phyloP scores from a whole-genome alignment of 208 protist genomes.

The Leishmania braziliensis region DNA sequence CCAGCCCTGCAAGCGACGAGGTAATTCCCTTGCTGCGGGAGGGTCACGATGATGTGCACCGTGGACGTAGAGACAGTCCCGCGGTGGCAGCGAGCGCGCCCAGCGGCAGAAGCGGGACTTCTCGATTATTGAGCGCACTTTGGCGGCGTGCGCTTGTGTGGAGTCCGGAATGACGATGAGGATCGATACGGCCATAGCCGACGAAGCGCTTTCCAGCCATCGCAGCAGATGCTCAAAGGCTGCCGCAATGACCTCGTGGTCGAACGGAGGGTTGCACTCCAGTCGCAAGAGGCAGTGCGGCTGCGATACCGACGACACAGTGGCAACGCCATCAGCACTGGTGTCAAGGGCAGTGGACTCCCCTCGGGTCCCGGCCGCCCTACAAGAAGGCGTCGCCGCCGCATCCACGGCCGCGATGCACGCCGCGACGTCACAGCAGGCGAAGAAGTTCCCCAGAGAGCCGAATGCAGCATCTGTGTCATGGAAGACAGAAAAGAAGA shows the following conservation, averaged over 20 bases:
- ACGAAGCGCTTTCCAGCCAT: constrained; percentile 16
- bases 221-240: constrained; percentile 35
- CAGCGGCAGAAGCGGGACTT: constrained; percentile 39
- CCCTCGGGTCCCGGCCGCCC: neutral
- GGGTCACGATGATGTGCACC: constrained; percentile 29
- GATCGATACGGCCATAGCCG: constrained; percentile 20
- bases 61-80: constrained; percentile 33
- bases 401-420: constrained; percentile 15
- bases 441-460: constrained; percentile 48
- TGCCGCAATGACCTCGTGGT: constrained; percentile 43
- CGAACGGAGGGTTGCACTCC: constrained; percentile 51
- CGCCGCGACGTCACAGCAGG: constrained; percentile 6
- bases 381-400: neutral
- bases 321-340: neutral
- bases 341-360: neutral
- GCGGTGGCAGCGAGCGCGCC: constrained; percentile 21
- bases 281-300: constrained; percentile 17
- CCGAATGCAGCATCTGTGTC: constrained; percentile 52
- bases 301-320: neutral
- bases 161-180: constrained; percentile 47
- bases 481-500: constrained; percentile 44
- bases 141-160: constrained; percentile 24
- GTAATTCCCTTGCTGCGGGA: neutral
- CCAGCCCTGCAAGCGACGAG: neutral
- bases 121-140: constrained; percentile 30